Conservation (phyloP, 768 basidiomycete genomes). For the Russula sp. region DNA sequence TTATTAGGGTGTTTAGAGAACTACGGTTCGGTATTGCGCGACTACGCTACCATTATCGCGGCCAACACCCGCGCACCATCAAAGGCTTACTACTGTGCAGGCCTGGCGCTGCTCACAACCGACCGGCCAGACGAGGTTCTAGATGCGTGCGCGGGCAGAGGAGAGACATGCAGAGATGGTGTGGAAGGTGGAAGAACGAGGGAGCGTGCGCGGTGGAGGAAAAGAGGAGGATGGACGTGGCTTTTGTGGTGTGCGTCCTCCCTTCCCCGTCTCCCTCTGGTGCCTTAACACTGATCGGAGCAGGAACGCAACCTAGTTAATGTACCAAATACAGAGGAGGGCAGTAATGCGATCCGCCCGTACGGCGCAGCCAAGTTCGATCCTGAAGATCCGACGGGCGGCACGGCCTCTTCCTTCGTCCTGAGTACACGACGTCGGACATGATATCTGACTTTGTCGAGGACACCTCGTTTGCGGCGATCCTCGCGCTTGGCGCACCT, state of each 20-base stretch:
- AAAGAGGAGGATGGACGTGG: conserved; percentile 47
- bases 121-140: conserved; percentile 74
- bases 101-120: conserved; percentile 66
- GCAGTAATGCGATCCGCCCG: conserved; percentile 42
- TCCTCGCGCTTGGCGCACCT: conserved; percentile 60
- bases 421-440: conserved; percentile 84
- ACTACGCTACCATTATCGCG: conserved; percentile 68
- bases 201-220: conserved; percentile 48
- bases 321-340: conserved; percentile 45
- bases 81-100: conserved; percentile 87
- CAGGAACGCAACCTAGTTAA: conserved; percentile 72
- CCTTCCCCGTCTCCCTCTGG: neutral
- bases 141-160: conserved; percentile 50
- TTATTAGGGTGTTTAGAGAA: conserved; percentile 53
- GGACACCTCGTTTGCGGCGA: conserved; percentile 72
- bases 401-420: conserved; percentile 84
- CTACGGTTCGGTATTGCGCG: conserved; percentile 77
- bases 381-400: conserved; percentile 50
- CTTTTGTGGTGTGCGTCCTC: conserved; percentile 52
- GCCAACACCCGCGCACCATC: conserved; percentile 59
- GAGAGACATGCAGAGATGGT: conserved; percentile 47
- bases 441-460: conserved; percentile 83
- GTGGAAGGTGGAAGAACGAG: conserved; percentile 44
- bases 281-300: conserved; percentile 5
- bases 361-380: conserved; percentile 58